A percentile compares a stretch with the other conserved stretches of the same genome.
phyloP scores from a whole-genome alignment of 2,329 filamentous ascomycete genomes.

The Thyridium curvatum region DNA sequence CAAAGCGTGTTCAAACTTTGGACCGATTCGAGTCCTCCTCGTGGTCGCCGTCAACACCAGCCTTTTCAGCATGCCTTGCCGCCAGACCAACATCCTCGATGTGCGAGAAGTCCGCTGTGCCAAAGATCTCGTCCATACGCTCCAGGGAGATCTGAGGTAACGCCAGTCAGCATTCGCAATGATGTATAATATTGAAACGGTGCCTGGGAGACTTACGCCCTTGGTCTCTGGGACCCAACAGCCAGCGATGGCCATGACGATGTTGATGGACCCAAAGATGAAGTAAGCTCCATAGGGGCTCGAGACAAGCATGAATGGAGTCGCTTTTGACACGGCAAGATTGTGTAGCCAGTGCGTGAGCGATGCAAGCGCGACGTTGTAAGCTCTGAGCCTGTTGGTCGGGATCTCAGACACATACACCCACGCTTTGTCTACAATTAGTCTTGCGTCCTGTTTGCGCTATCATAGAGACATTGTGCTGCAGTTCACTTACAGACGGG shows the following conservation, averaged over 20 bases:
- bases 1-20: too few relatives aligned
- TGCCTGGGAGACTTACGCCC: slow-evolving; percentile 22
- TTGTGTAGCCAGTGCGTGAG: slow-evolving; percentile 59
- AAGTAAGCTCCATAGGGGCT: slow-evolving; percentile 44
- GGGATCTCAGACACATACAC: slow-evolving; percentile 58
- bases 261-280: slow-evolving; percentile 52
- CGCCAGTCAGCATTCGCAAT: too few relatives aligned
- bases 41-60: too few relatives aligned
- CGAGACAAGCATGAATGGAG: slow-evolving; percentile 52
- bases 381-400: slow-evolving; percentile 46
- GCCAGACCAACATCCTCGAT: too few relatives aligned
- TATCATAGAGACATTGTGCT: too few relatives aligned
- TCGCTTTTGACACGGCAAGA: slow-evolving; percentile 53
- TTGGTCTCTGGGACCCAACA: slow-evolving; percentile 49
- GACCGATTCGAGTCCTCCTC: too few relatives aligned
- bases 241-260: too few relatives aligned
- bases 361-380: slow-evolving; percentile 54
- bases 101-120: neutral
- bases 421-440: slow-evolving; percentile 25
- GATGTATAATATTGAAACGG: too few relatives aligned
- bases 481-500: slow-evolving; percentile 34
- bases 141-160: slow-evolving; percentile 3
- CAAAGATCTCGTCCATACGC: slow-evolving; percentile 8
- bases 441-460: too few relatives aligned
- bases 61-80: too few relatives aligned